phyloP scores from a whole-genome alignment of 495 filamentous ascomycete species.

The Tuber aestivum region DNA sequence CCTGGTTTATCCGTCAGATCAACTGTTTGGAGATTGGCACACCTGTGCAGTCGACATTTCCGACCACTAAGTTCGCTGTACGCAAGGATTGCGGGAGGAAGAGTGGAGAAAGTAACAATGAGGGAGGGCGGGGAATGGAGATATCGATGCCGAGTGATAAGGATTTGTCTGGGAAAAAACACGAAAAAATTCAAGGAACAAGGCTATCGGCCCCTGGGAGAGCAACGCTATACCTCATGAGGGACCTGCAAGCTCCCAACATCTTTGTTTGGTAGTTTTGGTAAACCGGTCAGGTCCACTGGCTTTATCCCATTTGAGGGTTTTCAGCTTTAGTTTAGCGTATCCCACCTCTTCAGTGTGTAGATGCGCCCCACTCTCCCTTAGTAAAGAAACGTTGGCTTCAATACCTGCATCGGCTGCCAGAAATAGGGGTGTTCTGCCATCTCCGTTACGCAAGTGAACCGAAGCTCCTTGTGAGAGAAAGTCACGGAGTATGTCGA shows the following conservation, averaged over 20 bases:
- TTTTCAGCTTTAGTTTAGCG: conserved; percentile 9
- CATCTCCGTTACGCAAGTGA: conserved; percentile 71
- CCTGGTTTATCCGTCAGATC: conserved; percentile 4
- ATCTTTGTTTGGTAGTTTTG: conserved; percentile 22
- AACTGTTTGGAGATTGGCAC: not conserved
- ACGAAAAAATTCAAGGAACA: conserved; percentile 9
- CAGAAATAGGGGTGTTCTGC: conserved; percentile 68
- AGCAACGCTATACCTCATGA: conserved; percentile 15
- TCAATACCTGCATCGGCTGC: conserved; percentile 55
- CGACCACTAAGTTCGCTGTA: not conserved
- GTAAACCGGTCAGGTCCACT: not conserved
- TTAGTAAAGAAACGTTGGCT: conserved; percentile 61
- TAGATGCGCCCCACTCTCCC: conserved; percentile 64
- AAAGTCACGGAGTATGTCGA: conserved; percentile 64
- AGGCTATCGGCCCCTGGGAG: not conserved
- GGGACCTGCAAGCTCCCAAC: conserved; percentile 35
- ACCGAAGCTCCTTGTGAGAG: conserved; percentile 76
- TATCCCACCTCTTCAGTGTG: conserved; percentile 47
- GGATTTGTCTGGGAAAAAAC: not conserved
- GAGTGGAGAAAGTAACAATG: not conserved
- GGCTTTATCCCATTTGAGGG: not conserved
- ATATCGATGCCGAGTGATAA: not conserved
- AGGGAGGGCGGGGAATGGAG: not conserved
- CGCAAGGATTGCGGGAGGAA: not conserved
- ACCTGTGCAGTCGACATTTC: no score